Base-by-base conservation (phyloP, 2,329 filamentous ascomycete species). In the Cytospora schulzeri region DNA sequence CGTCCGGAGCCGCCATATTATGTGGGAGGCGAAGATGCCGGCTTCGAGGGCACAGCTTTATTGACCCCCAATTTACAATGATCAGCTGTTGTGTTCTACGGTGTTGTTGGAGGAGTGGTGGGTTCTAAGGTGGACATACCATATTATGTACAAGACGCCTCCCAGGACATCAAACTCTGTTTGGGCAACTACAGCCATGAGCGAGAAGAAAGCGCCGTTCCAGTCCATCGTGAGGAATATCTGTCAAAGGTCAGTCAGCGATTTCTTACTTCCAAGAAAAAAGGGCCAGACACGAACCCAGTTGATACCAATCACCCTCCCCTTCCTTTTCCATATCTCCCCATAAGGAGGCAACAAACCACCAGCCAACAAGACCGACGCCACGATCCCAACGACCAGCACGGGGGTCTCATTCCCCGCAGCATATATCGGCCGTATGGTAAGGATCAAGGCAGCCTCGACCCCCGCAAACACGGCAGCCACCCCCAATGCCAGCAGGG, bases 221-320 rank as follows among this genome's bases (percentile, higher is more conserved):
- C 81, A 87, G 69, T 90, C 87, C 69, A 88, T 84, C 0, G 76
- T 74, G 3, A 89, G 73, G 68, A 90, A 90, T 17, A 85, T 45
- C 73, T 76, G 52, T 0, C 14, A 17, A 22, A n/a, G 11, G 19
- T 63, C 45, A 67, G 55, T 66, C 33, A 66, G 64, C n/a, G 14
- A 33, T 11, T 12, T 45, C 33, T 4, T 9, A 14, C 26, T 19
- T n/a, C 12, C 9, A 41, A 7, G 2, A n/a, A 80, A 58, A 4
- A 11, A 33, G 22, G 14, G 33, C 33, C 5, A 26, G 57, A 26
- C 28, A 63, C 60, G 26, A 41, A 72, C 71, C 69, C 74, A 79
- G 80, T 86, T 86, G 62, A 89, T 83, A 0, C 87, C 87, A 33
- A 88, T 78, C 2, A 89, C 86, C 28, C 85, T 79, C 0, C 87